Percentiles rank a stretch among this genome's conserved stretches.
These are phyloP conservation scores for Trichoderma hamatum DNA, from an alignment of 2,329 filamentous ascomycete genomes.

Conservation along the genomic window DNA sequence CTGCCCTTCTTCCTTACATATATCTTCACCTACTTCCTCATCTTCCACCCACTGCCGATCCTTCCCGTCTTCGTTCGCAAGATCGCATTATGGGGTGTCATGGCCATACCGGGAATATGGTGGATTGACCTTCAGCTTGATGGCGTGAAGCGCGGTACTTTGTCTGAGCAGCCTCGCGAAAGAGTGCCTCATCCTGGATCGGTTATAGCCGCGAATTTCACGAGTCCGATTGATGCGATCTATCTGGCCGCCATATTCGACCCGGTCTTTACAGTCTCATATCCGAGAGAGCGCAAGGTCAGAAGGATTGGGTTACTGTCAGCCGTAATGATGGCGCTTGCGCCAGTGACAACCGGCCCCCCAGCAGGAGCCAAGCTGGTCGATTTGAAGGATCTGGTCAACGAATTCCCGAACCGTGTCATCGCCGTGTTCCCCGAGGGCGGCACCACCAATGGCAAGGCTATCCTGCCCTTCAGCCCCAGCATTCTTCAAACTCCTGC, in stretches of 20 bases:
- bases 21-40: constrained; percentile 70
- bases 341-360: constrained; percentile 55
- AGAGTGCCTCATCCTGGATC: constrained; percentile 78
- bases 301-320: constrained; percentile 74
- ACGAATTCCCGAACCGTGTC: constrained; percentile 70
- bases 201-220: constrained; percentile 88
- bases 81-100: constrained; percentile 81
- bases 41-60: constrained; percentile 78
- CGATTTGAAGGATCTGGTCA: constrained; percentile 64
- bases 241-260: constrained; percentile 97
- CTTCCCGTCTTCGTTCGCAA: constrained; percentile 69
- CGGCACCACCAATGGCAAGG: constrained; percentile 90
- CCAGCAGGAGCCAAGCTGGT: constrained; percentile 54
- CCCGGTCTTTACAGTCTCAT: constrained; percentile 87
- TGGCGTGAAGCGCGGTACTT: constrained; percentile 87
- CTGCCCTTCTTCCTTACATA: constrained; percentile 75
- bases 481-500: constrained; percentile 69
- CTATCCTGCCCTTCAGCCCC: constrained; percentile 81
- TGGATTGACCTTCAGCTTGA: constrained; percentile 99
- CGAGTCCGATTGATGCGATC: constrained; percentile 87
- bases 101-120: constrained; percentile 91
- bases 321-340: constrained; percentile 74
- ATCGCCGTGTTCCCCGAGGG: constrained; percentile 92
- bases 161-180: constrained; percentile 71
- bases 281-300: constrained; percentile 73